A percentile compares a stretch with the other conserved stretches of the same genome.
These are phyloP conservation scores for Dioscorea dumetorum DNA, from an alignment of 106 monocot genomes.

Conservation along the genomic window DNA sequence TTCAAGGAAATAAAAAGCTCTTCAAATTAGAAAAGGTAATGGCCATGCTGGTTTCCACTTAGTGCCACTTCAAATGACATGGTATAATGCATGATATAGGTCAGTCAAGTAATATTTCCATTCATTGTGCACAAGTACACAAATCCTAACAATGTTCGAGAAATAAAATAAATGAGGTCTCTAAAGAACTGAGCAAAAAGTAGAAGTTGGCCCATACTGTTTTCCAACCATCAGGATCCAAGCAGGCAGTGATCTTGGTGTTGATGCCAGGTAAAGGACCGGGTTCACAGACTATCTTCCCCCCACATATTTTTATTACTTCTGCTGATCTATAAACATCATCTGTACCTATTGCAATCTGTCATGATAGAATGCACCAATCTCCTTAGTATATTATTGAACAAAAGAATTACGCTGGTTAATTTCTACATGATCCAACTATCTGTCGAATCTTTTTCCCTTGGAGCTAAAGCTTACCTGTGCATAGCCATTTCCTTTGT, in stretches of 20 bases:
- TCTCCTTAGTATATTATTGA: neutral
- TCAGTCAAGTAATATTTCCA: too few species aligned
- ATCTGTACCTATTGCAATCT: slow-evolving; percentile 97
- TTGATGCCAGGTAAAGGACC: slow-evolving; percentile 94
- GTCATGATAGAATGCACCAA: neutral
- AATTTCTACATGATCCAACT: neutral
- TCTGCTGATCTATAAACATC: slow-evolving; percentile 97
- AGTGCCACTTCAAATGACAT: too few species aligned
- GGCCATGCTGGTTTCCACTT: too few species aligned
- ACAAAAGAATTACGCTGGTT: neutral
- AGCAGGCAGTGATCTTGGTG: slow-evolving; percentile 92
- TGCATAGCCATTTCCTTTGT: slow-evolving; percentile 89
- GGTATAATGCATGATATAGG: too few species aligned
- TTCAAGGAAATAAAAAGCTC: too few species aligned
- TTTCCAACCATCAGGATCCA: slow-evolving; percentile 99
- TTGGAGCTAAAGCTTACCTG: slow-evolving; percentile 38
- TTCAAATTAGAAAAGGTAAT: too few species aligned
- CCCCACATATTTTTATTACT: slow-evolving; percentile 67
- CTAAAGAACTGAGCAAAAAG: neutral
- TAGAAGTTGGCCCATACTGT: slow-evolving; percentile 34
- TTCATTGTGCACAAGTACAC: too few species aligned
- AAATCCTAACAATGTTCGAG: too few species aligned
- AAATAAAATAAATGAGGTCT: too few species aligned
- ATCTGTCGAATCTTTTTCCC: neutral
- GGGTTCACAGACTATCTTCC: slow-evolving; percentile 82